Conservation (phyloP, 2,329 filamentous ascomycete species). For the Pyricularia sp. region DNA sequence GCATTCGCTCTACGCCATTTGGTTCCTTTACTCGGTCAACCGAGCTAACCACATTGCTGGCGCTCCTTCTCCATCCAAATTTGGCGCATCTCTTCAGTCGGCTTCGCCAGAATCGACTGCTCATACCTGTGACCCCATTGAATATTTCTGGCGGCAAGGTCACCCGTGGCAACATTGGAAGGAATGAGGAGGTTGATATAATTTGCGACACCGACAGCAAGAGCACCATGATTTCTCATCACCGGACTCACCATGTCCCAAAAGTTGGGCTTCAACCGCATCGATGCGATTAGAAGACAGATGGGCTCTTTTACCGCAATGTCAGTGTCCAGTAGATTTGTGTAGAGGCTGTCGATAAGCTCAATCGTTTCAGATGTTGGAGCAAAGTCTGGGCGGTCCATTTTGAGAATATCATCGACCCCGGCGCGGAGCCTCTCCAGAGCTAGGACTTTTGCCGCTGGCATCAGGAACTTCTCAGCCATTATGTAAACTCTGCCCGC, state of each 20-base stretch:
- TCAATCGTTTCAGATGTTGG: neutral
- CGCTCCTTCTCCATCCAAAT: neutral
- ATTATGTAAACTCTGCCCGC: neutral
- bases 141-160: no score
- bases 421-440: neutral
- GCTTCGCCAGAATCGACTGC: neutral
- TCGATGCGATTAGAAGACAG: neutral
- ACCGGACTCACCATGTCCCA: neutral
- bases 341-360: neutral
- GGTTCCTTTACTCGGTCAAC: no score
- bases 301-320: neutral
- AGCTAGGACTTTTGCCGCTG: neutral
- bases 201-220: neutral
- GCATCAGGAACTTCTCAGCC: neutral
- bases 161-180: neutral
- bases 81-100: neutral
- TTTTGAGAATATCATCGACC: neutral
- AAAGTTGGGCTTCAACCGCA: neutral
- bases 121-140: neutral
- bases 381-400: neutral
- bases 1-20: no score
- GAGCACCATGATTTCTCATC: neutral
- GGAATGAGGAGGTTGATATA: neutral
- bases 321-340: neutral
- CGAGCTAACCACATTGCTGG: neutral